Percentiles rank a stretch among this genome's conserved stretches.
phyloP scores from a whole-genome alignment of 108 stramenopile species.

The Parmales sp. region DNA sequence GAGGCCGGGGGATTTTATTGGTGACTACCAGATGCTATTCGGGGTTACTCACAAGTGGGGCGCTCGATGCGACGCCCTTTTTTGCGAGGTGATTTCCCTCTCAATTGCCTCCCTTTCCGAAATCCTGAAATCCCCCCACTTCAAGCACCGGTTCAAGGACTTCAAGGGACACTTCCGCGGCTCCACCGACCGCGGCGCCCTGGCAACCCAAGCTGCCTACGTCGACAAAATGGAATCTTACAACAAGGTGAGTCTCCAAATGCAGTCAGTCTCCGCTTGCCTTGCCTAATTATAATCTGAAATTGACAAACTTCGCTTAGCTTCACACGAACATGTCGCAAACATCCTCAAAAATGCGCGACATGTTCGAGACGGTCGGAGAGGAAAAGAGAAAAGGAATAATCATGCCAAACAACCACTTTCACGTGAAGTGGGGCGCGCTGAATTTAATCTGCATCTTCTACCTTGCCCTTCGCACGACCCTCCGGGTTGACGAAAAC shows the following conservation, averaged over 20 bases:
- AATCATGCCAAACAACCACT: constrained; percentile 1
- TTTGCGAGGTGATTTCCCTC: constrained; percentile 32
- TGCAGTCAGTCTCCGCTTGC: no score
- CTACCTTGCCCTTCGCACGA: no score
- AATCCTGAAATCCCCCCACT: not conserved
- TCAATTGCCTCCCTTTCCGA: not conserved
- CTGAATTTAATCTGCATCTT: no score
- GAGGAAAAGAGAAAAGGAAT: not conserved
- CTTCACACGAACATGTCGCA: not conserved
- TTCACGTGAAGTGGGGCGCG: no score
- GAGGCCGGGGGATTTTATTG: constrained; percentile 35
- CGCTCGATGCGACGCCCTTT: constrained; percentile 21
- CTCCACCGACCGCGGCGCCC: not conserved
- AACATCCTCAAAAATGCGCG: constrained; percentile 2
- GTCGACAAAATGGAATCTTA: no score
- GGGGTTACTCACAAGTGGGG: constrained; percentile 28
- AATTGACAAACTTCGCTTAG: not conserved
- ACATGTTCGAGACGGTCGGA: not conserved
- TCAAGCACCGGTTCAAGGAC: not conserved
- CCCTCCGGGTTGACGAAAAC: no score
- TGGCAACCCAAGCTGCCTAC: not conserved
- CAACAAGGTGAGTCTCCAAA: no score
- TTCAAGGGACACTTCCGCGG: not conserved
- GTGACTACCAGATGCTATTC: constrained; percentile 44
- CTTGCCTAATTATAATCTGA: no score